These are phyloP conservation scores for Neonothopanus nambi DNA, from an alignment of 1,284 basidiomycete genomes.

Conservation along the genomic window DNA sequence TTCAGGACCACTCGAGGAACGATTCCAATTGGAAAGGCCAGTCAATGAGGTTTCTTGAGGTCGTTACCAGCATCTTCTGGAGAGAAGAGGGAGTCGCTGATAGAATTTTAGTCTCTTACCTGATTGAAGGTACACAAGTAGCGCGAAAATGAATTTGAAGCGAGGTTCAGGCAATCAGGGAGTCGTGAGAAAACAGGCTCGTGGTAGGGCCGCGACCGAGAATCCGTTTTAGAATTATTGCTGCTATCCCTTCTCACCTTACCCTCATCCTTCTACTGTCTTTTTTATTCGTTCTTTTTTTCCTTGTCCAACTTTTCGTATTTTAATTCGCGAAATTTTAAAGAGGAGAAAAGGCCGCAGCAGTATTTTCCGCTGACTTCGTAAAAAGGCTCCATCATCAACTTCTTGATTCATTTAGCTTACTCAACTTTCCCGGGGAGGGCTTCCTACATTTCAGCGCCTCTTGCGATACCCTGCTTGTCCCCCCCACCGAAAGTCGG, in stretches of 20 bases:
- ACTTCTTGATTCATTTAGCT: background rate
- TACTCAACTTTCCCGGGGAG: background rate
- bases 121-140: no score
- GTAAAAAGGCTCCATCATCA: background rate
- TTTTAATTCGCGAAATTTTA: background rate
- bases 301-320: background rate
- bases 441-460: background rate
- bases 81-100: no score
- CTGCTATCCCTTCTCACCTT: background rate
- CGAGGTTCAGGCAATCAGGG: no score
- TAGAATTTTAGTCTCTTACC: no score
- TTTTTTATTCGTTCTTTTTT: conserved; percentile 2
- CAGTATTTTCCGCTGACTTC: no score
- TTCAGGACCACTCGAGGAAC: no score
- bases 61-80: no score
- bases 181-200: no score
- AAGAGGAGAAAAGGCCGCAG: background rate
- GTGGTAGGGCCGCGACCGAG: background rate
- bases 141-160: no score
- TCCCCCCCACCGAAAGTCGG: background rate
- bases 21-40: no score
- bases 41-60: no score
- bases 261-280: background rate
- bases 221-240: background rate
- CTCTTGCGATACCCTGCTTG: background rate